These are phyloP conservation scores for Coemansia sp. DNA, from an alignment of 192 early-diverging fungal species.

Conservation along the genomic window DNA sequence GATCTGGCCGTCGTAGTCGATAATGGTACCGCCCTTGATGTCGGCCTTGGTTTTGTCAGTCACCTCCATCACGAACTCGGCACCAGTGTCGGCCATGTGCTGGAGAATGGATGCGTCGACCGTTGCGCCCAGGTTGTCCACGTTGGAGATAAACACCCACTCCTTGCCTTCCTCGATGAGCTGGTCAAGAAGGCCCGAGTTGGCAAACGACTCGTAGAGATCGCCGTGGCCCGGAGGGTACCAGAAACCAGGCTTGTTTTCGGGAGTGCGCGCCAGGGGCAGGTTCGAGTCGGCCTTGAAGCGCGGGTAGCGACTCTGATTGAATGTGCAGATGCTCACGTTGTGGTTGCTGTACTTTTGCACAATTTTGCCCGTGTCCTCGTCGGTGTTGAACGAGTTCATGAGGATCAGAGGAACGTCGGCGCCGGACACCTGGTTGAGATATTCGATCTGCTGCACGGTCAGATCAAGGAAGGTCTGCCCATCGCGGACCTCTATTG, in stretches of 20 bases:
- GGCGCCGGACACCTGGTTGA: constrained; percentile 86
- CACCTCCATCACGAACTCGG: constrained; percentile 99
- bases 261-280: constrained; percentile 73
- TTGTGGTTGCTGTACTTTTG: constrained; percentile 96
- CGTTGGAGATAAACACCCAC: constrained; percentile 98
- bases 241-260: constrained; percentile 56
- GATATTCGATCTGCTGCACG: constrained; percentile 97
- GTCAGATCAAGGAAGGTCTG: constrained; percentile 98
- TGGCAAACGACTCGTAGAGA: constrained; percentile 90
- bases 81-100: constrained; percentile 80
- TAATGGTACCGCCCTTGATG: constrained; percentile 99
- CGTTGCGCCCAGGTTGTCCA: constrained; percentile 97
- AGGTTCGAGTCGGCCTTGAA: constrained; percentile 89
- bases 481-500: constrained; percentile 96
- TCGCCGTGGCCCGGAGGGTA: constrained; percentile 99
- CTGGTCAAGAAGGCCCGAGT: constrained; percentile 91
- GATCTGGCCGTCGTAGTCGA: constrained; percentile 93
- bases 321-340: constrained; percentile 93
- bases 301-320: constrained; percentile 93
- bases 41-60: constrained; percentile 99
- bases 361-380: constrained; percentile 94
- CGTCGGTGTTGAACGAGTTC: constrained; percentile 99
- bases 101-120: constrained; percentile 90
- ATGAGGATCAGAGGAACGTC: constrained; percentile 96
- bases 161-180: constrained; percentile 94